Conservation (phyloP, 257 asterid genomes). For the Phtheirospermum japonicum region DNA sequence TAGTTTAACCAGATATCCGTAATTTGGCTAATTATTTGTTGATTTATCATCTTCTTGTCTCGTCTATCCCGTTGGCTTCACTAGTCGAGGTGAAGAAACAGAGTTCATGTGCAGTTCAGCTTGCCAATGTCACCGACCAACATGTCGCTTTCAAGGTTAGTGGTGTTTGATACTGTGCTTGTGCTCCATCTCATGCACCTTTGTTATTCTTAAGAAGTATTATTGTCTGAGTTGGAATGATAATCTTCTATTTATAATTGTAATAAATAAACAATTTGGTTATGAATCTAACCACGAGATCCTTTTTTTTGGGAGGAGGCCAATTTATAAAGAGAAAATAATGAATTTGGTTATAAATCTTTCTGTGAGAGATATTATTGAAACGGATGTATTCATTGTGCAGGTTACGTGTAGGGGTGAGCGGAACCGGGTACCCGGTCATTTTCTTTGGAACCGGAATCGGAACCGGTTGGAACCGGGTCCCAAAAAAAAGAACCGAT, state of each 20-base stretch:
- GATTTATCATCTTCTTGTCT: slow-evolving; percentile 13
- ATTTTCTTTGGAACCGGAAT: no score
- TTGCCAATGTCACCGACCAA: slow-evolving; percentile 69
- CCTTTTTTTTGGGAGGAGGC: no score
- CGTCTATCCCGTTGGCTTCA: slow-evolving; percentile 31
- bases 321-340: no score
- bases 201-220: slow-evolving; percentile 6
- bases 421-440: no score
- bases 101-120: slow-evolving; percentile 60
- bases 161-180: slow-evolving; percentile 24
- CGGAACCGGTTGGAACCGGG: no score
- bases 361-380: slow-evolving; percentile 16
- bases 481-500: no score
- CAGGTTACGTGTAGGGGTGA: no score
- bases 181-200: slow-evolving; percentile 16
- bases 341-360: slow-evolving; percentile 1
- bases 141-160: slow-evolving; percentile 85
- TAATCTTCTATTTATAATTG: slow-evolving; percentile 3
- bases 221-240: not conserved
- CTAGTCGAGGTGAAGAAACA: slow-evolving; percentile 87
- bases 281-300: no score
- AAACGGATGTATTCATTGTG: slow-evolving; percentile 26
- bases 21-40: slow-evolving; percentile 11
- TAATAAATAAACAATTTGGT: slow-evolving; percentile 9
- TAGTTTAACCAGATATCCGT: slow-evolving; percentile 7